phyloP scores from a whole-genome alignment of 2,329 filamentous ascomycete genomes.

The Ceratocystis cubensis region DNA sequence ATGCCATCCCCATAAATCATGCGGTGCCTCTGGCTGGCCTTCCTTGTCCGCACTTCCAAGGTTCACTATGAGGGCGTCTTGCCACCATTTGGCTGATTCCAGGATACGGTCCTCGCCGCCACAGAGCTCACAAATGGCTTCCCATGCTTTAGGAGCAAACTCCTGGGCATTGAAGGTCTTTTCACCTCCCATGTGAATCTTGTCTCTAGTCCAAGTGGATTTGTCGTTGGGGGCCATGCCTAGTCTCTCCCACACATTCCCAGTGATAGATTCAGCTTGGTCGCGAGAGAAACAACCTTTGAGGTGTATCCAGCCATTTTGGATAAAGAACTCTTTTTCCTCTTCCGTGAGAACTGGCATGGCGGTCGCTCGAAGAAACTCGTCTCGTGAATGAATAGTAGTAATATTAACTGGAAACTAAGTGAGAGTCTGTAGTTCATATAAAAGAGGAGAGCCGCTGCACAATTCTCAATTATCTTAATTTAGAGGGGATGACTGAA shows the following conservation, averaged over 20 bases:
- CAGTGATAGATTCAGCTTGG: slow-evolving; percentile 29
- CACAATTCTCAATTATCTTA: too few relatives aligned
- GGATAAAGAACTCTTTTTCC: slow-evolving; percentile 33
- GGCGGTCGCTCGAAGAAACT: neutral
- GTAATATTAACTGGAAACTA: neutral
- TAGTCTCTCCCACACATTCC: slow-evolving; percentile 49
- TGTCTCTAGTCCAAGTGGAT: slow-evolving; percentile 49
- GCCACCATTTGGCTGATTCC: slow-evolving; percentile 43
- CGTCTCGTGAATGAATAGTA: neutral
- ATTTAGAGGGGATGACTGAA: too few relatives aligned
- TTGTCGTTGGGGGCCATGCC: slow-evolving; percentile 52
- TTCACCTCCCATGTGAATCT: slow-evolving; percentile 53
- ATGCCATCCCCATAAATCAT: slow-evolving; percentile 49
- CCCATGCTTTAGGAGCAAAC: slow-evolving; percentile 54
- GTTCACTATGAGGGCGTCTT: slow-evolving; percentile 57
- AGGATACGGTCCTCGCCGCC: slow-evolving; percentile 47
- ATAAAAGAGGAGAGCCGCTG: too few relatives aligned
- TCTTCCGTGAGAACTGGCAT: slow-evolving; percentile 28
- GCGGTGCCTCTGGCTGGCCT: slow-evolving; percentile 37
- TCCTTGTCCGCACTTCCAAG: slow-evolving; percentile 45
- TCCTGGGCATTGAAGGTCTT: slow-evolving; percentile 38
- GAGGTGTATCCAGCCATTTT: slow-evolving; percentile 30
- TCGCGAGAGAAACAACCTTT: slow-evolving; percentile 30
- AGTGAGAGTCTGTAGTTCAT: neutral
- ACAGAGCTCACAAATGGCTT: slow-evolving; percentile 52